These are phyloP conservation scores for Colletotrichum ledebouriae DNA, from an alignment of 2,329 filamentous ascomycete genomes.

Conservation along the genomic window DNA sequence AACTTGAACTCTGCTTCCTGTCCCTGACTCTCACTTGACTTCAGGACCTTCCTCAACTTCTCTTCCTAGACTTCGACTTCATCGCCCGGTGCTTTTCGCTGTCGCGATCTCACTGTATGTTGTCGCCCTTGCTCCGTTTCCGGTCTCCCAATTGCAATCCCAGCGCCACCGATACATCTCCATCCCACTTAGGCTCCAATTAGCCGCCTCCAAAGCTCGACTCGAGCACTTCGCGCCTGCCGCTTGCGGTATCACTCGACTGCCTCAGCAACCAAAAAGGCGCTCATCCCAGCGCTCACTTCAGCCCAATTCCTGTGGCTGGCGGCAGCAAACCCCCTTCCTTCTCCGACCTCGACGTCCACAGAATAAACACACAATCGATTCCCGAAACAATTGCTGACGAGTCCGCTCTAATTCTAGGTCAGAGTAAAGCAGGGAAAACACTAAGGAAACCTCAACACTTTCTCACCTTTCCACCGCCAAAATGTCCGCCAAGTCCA, in stretches of 20 bases:
- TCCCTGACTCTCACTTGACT: conserved; percentile 41
- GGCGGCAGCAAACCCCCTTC: conserved; percentile 6
- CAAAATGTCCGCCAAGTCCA: conserved; percentile 81
- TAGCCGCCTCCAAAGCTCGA: conserved; percentile 28
- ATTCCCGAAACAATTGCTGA: conserved; percentile 32
- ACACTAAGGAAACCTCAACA: conserved; percentile 34
- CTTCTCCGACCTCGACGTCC: neutral
- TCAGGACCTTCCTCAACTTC: conserved; percentile 37
- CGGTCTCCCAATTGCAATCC: conserved; percentile 21
- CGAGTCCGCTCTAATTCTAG: conserved; percentile 5
- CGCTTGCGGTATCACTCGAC: conserved; percentile 39
- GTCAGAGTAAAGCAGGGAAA: conserved; percentile 36
- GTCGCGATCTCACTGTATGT: conserved; percentile 38
- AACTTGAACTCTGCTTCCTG: conserved; percentile 15
- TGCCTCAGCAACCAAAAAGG: conserved; percentile 9
- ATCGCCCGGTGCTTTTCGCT: conserved; percentile 36
- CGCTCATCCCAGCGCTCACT: conserved; percentile 4
- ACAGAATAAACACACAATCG: conserved; percentile 13
- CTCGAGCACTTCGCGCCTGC: conserved; percentile 14
- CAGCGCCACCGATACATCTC: conserved; percentile 16
- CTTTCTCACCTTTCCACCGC: conserved; percentile 36
- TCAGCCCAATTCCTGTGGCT: conserved; percentile 17
- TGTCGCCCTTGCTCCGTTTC: neutral
- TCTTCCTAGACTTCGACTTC: conserved; percentile 40
- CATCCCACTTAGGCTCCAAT: conserved; percentile 13